Conservation (phyloP, 2,329 filamentous ascomycete genomes). For the Fusarium anguioides region DNA sequence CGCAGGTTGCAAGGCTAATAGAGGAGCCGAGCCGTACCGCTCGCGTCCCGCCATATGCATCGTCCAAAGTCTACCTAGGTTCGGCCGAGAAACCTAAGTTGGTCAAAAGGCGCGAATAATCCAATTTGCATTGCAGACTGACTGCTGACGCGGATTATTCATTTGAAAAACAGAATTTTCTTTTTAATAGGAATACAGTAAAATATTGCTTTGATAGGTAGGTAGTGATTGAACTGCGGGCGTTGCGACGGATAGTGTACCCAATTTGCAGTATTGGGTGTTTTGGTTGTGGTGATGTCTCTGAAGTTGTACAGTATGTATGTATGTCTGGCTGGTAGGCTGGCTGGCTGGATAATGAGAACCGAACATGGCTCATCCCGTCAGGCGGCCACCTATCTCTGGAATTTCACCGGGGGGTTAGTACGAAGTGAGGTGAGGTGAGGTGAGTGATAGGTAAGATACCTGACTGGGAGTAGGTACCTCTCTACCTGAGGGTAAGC, state of each 20-base stretch:
- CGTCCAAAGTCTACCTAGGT: slow-evolving; percentile 33
- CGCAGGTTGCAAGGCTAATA: slow-evolving; percentile 38
- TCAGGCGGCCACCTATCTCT: slow-evolving; percentile 12
- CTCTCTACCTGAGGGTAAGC: neutral
- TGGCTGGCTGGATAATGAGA: slow-evolving; percentile 9
- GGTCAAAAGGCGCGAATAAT: neutral
- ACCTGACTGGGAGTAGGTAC: too few species aligned
- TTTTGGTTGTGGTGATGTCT: slow-evolving; percentile 10
- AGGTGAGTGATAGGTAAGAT: too few species aligned
- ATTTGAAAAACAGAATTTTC: neutral
- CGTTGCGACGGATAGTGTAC: slow-evolving; percentile 11
- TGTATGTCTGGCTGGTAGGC: neutral
- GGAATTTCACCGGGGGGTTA: too few species aligned
- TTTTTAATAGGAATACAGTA: neutral
- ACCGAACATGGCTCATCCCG: slow-evolving; percentile 13
- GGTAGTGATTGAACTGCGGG: slow-evolving; percentile 21
- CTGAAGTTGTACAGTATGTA: too few species aligned
- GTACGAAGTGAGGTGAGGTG: too few species aligned
- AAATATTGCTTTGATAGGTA: slow-evolving; percentile 4
- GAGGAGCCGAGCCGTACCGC: slow-evolving; percentile 43
- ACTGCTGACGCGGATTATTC: neutral
- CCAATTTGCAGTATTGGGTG: neutral
- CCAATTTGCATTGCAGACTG: slow-evolving; percentile 1
- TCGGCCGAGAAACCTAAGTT: slow-evolving; percentile 27
- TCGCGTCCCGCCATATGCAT: slow-evolving; percentile 34